Evolutionary conservation across 495 filamentous ascomycete species (phyloP).

Genomic region (Podospora didyma): DNA sequence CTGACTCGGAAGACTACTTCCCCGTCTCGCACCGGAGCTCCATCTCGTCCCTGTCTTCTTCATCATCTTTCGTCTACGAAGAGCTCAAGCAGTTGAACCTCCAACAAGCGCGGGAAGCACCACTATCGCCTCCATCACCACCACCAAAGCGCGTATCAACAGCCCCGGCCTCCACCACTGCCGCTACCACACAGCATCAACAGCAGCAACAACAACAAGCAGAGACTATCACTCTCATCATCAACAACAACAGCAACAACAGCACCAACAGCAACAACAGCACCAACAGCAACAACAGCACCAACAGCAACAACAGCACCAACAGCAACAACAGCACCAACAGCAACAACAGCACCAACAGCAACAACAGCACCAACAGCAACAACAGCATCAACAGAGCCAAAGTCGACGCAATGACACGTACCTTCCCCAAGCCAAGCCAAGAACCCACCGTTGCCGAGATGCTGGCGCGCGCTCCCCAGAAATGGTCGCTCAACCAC

Average conservation of each 20-base stretch:
- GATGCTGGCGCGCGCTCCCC: constrained; percentile 35
- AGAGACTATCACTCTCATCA: too few species aligned
- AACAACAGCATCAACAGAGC: constrained; percentile 1
- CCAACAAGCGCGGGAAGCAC: neutral
- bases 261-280: too few species aligned
- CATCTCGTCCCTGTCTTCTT: constrained; percentile 13
- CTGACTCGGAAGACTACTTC: constrained; percentile 7
- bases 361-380: too few species aligned
- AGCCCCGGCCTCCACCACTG: neutral
- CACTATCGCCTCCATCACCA: constrained; percentile 6
- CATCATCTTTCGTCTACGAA: neutral
- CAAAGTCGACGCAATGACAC: constrained; percentile 20
- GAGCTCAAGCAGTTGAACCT: constrained; percentile 7
- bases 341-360: too few species aligned
- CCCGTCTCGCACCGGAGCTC: constrained; percentile 12
- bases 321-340: too few species aligned
- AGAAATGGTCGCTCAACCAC: constrained; percentile 33
- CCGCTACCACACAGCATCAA: neutral
- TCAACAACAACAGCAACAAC: too few species aligned
- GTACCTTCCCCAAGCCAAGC: constrained; percentile 30
- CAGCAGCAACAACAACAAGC: constrained; percentile 3
- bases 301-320: too few species aligned
- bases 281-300: too few species aligned
- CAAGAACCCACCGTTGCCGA: constrained; percentile 34
- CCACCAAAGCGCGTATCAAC: neutral